Evolutionary conservation across 2,329 filamentous ascomycete genomes (phyloP), one percentile per base, ranked within the genome.

Genomic region (Pleurostoma richardsiae): DNA sequence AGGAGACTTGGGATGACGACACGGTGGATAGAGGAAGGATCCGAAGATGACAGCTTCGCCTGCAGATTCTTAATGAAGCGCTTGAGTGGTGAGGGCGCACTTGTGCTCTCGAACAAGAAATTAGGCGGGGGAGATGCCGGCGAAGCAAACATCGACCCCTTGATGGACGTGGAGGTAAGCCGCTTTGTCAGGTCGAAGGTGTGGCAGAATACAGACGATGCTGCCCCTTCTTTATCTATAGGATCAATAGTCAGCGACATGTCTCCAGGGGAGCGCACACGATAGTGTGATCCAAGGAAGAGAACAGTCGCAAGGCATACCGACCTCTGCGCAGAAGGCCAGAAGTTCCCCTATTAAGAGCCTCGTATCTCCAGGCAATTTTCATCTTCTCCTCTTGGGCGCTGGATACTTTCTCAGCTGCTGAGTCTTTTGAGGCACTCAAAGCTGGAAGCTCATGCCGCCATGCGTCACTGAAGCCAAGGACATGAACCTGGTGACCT

Each of bases 351-450:
- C 67, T 85, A 11, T 87, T 86, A 45, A 97, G 67, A 31, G 83
- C 80, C 66, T 97, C 91, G 69, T 99, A 99, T 64, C 94, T 80
- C 94, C 94, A 99, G 4, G 94, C 94, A 71, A 99, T 99, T 71
- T 96, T 97, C 94, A 99, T 97, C 66, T 85, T 91, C 52, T 92
- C 87, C 10, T 76, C 74, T 3, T 67, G 59, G 62, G 54, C 11
- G 60, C 46, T 38, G 73, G 70, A 30, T 74, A 56, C 46, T 64
- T 70, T 56, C 54, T 50, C 39, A 59, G 61, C 65, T 58, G 72
- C 64, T 43, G 73, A 67, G 52, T 62, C 42, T 58, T 55, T 11
- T 67, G 63, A 7, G 2, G 74, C 67, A 41, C 77, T 76, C 31
- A 95, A 64, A 0, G 87, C 92, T 3, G 94, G 94, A 27, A 99